Evolutionary conservation across 2,329 filamentous ascomycete genomes (phyloP).

Genomic region (Allantophomopsis lycopodina): DNA sequence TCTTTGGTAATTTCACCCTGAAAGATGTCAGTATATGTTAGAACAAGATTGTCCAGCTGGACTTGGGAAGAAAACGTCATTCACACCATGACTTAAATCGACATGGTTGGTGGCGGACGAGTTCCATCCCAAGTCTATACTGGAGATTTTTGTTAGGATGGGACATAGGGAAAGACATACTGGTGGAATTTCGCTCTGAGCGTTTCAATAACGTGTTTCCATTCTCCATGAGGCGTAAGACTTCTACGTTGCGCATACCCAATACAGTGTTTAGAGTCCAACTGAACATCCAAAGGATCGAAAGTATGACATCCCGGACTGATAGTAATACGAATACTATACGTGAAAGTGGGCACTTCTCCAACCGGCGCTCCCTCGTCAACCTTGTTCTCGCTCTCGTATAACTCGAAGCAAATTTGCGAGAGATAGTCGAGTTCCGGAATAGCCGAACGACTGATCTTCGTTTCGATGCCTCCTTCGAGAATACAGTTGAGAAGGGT

Average conservation of each 20-base stretch:
- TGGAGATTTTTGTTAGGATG: neutral
- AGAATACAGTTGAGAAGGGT: conserved; percentile 95
- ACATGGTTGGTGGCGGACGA: too few relatives aligned
- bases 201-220: conserved; percentile 95
- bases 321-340: conserved; percentile 92
- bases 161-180: conserved; percentile 33
- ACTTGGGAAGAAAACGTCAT: too few relatives aligned
- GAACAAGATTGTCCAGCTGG: neutral
- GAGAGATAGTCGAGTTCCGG: conserved; percentile 95
- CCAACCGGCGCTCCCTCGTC: conserved; percentile 11
- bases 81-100: too few relatives aligned
- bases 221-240: conserved; percentile 82
- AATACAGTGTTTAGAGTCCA: conserved; percentile 94
- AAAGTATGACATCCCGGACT: conserved; percentile 93
- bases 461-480: conserved; percentile 91
- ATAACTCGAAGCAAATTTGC: conserved; percentile 96
- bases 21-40: conserved; percentile 4
- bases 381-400: conserved; percentile 68
- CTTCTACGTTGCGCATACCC: conserved; percentile 84
- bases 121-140: neutral
- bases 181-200: conserved; percentile 89
- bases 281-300: conserved; percentile 88
- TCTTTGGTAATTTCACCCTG: conserved; percentile 21
- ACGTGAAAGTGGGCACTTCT: conserved; percentile 48
- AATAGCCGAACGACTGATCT: conserved; percentile 89